phyloP scores from a whole-genome alignment of 2,329 filamentous ascomycete genomes.

The Stemphylium vesicarium region DNA sequence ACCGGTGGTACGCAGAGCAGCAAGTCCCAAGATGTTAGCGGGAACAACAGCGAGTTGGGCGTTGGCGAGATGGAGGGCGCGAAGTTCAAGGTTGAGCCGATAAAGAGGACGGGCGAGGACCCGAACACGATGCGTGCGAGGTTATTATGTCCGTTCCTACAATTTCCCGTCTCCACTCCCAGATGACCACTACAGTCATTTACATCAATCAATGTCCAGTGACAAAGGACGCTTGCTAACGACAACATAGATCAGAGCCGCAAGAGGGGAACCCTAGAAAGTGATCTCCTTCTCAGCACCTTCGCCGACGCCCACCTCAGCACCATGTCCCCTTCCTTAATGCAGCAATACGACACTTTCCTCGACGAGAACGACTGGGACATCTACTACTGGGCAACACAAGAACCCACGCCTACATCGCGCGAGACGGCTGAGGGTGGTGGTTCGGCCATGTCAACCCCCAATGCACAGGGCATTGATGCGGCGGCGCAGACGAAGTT shows the following conservation, averaged over 20 bases:
- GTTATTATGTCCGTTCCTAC: slow-evolving; percentile 67
- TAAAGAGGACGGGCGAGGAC: slow-evolving; percentile 84
- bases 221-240: slow-evolving; percentile 10
- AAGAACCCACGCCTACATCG: slow-evolving; percentile 71
- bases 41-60: slow-evolving; percentile 34
- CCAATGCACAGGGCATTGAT: slow-evolving; percentile 54
- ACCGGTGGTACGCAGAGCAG: slow-evolving; percentile 67
- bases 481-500: slow-evolving; percentile 53
- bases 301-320: slow-evolving; percentile 83
- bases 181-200: background rate
- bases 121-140: slow-evolving; percentile 84
- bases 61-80: slow-evolving; percentile 52
- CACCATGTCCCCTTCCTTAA: slow-evolving; percentile 73
- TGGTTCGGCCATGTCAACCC: slow-evolving; percentile 52
- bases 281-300: slow-evolving; percentile 92
- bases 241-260: slow-evolving; percentile 80
- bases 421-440: slow-evolving; percentile 62
- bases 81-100: slow-evolving; percentile 85
- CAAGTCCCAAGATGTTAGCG: slow-evolving; percentile 45
- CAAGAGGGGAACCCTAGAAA: slow-evolving; percentile 94
- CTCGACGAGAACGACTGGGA: slow-evolving; percentile 99
- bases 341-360: slow-evolving; percentile 87
- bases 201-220: background rate
- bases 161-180: slow-evolving; percentile 2
- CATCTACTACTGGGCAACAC: slow-evolving; percentile 99